A percentile compares a stretch with the other conserved stretches of the same genome.
Conservation (phyloP, 2,329 filamentous ascomycete species). For the Elsinoe ampelina region DNA sequence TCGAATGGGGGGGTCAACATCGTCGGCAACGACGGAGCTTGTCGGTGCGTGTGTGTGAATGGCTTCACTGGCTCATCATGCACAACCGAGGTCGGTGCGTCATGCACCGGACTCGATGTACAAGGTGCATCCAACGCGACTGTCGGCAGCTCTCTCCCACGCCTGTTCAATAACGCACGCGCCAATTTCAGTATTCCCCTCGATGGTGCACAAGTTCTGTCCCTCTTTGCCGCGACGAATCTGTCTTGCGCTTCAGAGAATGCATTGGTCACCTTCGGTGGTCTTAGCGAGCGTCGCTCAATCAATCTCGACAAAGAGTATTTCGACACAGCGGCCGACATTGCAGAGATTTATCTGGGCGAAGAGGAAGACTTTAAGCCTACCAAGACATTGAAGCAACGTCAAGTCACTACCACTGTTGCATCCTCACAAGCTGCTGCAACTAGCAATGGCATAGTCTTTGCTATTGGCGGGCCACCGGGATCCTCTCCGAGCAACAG, state of each 20-base stretch:
- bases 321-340: not conserved
- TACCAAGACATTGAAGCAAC: slow-evolving; percentile 15
- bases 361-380: not conserved
- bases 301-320: slow-evolving; percentile 14
- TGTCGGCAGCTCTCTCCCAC: slow-evolving; percentile 67
- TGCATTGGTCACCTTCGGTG: slow-evolving; percentile 75
- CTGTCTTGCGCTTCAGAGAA: slow-evolving; percentile 81
- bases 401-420: slow-evolving; percentile 8
- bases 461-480: slow-evolving; percentile 18
- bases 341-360: not conserved
- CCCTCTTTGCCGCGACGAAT: slow-evolving; percentile 64
- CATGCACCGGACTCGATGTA: slow-evolving; percentile 46
- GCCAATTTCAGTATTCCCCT: slow-evolving; percentile 69
- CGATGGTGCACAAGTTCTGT: slow-evolving; percentile 58
- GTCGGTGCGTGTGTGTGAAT: slow-evolving; percentile 80
- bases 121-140: slow-evolving; percentile 56
- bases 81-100: slow-evolving; percentile 39
- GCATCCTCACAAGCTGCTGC: slow-evolving; percentile 20
- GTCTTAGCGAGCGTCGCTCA: slow-evolving; percentile 23
- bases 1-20: slow-evolving; percentile 74
- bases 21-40: slow-evolving; percentile 42
- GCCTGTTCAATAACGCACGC: slow-evolving; percentile 56
- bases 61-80: slow-evolving; percentile 67
- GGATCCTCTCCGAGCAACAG: slow-evolving; percentile 17
- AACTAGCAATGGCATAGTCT: slow-evolving; percentile 28